phyloP scores from a whole-genome alignment of 768 basidiomycete species.

The Dendrothele bispora region DNA sequence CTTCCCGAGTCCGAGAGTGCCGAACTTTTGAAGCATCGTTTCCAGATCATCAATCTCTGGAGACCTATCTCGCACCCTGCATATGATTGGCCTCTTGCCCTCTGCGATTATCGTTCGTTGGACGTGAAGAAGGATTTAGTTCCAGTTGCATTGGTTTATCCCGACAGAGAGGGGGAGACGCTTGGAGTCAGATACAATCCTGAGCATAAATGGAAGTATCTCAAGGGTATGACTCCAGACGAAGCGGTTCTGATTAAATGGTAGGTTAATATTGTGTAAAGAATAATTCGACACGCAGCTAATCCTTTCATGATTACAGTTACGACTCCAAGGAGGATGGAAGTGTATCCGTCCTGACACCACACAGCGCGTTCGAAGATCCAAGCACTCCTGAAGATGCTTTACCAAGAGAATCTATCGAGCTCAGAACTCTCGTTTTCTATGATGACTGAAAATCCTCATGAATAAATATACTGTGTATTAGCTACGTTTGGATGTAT shows the following conservation, averaged over 20 bases:
- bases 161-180: conserved; percentile 45
- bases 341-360: too few species aligned
- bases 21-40: conserved; percentile 40
- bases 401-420: conserved; percentile 32
- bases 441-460: too few species aligned
- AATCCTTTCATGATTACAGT: conserved; percentile 18
- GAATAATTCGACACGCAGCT: background rate
- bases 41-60: conserved; percentile 58
- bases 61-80: conserved; percentile 47
- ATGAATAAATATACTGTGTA: too few species aligned
- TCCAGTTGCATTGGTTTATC: conserved; percentile 36
- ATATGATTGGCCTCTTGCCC: conserved; percentile 47
- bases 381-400: conserved; percentile 29
- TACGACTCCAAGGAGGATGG: too few species aligned
- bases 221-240: conserved; percentile 42
- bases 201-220: conserved; percentile 44
- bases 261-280: conserved; percentile 22
- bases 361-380: conserved; percentile 34
- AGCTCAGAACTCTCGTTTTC: conserved; percentile 34
- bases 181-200: conserved; percentile 37
- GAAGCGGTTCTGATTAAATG: conserved; percentile 50
- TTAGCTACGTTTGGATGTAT: too few species aligned
- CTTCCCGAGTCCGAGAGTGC: conserved; percentile 39
- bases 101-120: conserved; percentile 47
- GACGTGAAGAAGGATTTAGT: conserved; percentile 36